Base-by-base conservation (phyloP, 2,329 filamentous ascomycete genomes). In the Waltergamsia citrina region DNA sequence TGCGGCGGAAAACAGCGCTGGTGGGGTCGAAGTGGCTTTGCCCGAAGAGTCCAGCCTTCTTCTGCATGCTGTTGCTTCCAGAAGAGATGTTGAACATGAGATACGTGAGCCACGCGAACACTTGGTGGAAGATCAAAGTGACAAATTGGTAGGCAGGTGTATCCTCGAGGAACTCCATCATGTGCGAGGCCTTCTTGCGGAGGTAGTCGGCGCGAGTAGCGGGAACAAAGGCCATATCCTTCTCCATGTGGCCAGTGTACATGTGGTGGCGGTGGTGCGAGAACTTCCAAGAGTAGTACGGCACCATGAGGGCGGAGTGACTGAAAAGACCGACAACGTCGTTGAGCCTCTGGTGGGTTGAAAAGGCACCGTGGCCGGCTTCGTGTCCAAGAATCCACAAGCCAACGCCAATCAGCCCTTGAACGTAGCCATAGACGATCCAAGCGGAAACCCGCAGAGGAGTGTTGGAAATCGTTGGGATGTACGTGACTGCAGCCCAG, bases 261-360 rank as follows among this genome's bases (percentile, higher is more conserved):
- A 71, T 71, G 59, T 85, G 81, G 56, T 85, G 81, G 33, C 78
- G 70, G 38, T 70, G 68, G 54, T 85, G 81, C 21, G 71, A 78
- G 52, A 75, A 76, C 59, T 81, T 77, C 80, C 80, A 85, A 32
- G 72, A 76, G 60, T 82, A 83, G 60, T 78, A 85, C 4, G 81
- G 81, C 3, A 81, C 78, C 41, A 80, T 54, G 25, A 84, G 64
- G 38, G 69, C 62, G 6, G 74, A 80, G 64, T 85, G 80, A n/a
- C 76, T 56, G 32, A 69, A 51, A 63, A 77, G 80, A 39, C 80
- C 80, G 36, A 77, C 60, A 12, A 66, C 51, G 47, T 80, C 68
- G 53, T 83, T 83, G 42, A 81, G 49, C 21, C 44, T 50, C 31
- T 59, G 59, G 52, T 71, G 63, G 16, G 59, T 53, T n/a, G 74